Base-by-base conservation (phyloP, 139 green algal species). In the Coelastrella sp. region DNA sequence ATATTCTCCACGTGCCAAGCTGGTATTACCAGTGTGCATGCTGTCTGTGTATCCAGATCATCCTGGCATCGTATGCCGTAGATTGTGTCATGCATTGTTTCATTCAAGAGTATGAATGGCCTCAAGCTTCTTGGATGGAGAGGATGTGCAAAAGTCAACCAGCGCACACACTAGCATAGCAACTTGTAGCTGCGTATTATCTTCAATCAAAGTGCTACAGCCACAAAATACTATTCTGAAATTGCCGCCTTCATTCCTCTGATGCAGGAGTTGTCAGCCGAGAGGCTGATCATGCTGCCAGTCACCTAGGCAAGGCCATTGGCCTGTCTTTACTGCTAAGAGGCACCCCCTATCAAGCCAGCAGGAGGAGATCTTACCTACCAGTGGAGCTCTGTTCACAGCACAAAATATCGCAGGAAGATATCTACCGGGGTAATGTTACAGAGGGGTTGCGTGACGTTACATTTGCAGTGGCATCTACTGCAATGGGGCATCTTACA, bases 301-400 rank as follows among this genome's bases (percentile, higher is more conserved):
- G 90, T 0, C 93, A 97, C 75, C 62, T 98, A 43, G 95, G 95
- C 40, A 96, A 96, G 74, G 93, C 95, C 5, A 81, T 93, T 7
- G 95, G 93, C 67, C 84, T 98, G 2, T 71, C 89, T 0, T 87
- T 89, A 3, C 79, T 96, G 45, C 89, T 98, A 27, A 57, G 82
- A 0, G 94, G 94, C 34, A 95, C 89, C 1, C 69, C 88, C 6
- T 86, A 90, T 75, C 90, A 94, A 57, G 94, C 90, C 2, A 64
- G 69, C 0, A 50, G 37, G 41, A 75, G 93, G 2, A 88, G 90
- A 41, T 89, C 90, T 41, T 93, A 93, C 69, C 57, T 92, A 45
- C 91, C 91, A 0, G 40, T 92, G 2, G 91, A 91, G 45, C 62
- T 91, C 11, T 90, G 87, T 35, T 84, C 85, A 34, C 50, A 87